phyloP scores from a whole-genome alignment of 768 basidiomycete species.

The Leccinum disarticulatum region DNA sequence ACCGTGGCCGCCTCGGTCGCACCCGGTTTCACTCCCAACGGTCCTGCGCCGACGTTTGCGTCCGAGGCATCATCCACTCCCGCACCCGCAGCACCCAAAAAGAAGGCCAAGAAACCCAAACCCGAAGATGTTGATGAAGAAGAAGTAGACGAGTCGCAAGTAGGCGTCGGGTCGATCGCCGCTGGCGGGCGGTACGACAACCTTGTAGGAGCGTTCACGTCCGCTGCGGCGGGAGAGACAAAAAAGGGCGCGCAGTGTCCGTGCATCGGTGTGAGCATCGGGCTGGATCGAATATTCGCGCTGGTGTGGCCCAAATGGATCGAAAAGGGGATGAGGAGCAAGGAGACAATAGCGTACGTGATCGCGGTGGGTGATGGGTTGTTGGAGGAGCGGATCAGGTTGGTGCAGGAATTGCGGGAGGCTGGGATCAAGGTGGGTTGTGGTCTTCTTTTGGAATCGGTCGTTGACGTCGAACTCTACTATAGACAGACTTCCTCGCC shows the following conservation, averaged over 20 bases:
- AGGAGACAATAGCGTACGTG: constrained; percentile 93
- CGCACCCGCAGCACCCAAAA: constrained; percentile 32
- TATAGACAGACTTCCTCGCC: constrained; percentile 86
- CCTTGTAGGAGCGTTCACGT: constrained; percentile 89
- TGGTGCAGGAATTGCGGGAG: constrained; percentile 79
- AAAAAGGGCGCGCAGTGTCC: constrained; percentile 71
- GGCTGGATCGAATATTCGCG: constrained; percentile 91
- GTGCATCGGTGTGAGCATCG: constrained; percentile 91
- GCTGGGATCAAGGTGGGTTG: constrained; percentile 82
- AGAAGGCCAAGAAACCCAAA: constrained; percentile 43
- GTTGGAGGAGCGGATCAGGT: constrained; percentile 76
- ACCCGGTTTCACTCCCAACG: constrained; percentile 66
- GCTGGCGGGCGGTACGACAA: constrained; percentile 96
- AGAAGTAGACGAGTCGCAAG: constrained; percentile 87
- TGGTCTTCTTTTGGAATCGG: background rate
- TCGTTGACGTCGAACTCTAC: background rate
- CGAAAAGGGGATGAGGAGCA: constrained; percentile 75
- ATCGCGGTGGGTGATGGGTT: constrained; percentile 90
- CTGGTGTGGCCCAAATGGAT: constrained; percentile 87
- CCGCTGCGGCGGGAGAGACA: constrained; percentile 72
- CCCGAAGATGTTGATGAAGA: constrained; percentile 54
- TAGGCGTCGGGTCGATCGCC: constrained; percentile 99
- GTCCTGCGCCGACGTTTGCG: constrained; percentile 39
- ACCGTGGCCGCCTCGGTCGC: constrained; percentile 92
- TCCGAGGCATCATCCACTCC: constrained; percentile 24